Percentiles rank a stretch among this genome's conserved stretches.
Evolutionary conservation across 1,139 yeast genomes (phyloP).

Genomic region (Sugiyamaella xylanicola): DNA sequence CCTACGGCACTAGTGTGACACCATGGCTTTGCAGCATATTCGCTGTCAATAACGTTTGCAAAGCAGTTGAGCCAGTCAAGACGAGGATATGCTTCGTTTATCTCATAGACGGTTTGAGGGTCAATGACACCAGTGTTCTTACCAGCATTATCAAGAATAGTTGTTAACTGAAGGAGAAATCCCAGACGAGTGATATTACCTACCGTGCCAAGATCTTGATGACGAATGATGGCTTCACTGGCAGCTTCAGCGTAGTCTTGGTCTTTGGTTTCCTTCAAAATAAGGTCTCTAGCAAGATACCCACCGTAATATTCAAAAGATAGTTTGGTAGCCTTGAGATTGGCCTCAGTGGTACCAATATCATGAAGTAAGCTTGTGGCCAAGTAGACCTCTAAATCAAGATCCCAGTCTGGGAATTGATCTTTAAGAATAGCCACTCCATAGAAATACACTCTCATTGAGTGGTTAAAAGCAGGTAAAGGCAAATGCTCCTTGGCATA

Average conservation of each 20-base stretch:
- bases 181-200: slow-evolving; percentile 29
- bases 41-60: slow-evolving; percentile 28
- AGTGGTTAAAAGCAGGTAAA: slow-evolving; percentile 27
- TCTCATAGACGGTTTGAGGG: slow-evolving; percentile 25
- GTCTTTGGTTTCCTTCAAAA: slow-evolving; percentile 24
- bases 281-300: slow-evolving; percentile 27
- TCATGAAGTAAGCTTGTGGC: slow-evolving; percentile 28
- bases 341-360: slow-evolving; percentile 30
- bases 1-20: slow-evolving; percentile 29
- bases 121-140: slow-evolving; percentile 25
- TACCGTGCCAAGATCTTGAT: slow-evolving; percentile 30
- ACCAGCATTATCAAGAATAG: slow-evolving; percentile 32
- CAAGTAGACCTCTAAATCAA: slow-evolving; percentile 26
- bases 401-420: slow-evolving; percentile 30
- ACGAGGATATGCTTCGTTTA: slow-evolving; percentile 28
- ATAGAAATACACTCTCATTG: slow-evolving; percentile 28
- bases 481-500: slow-evolving; percentile 27
- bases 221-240: slow-evolving; percentile 31
- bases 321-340: slow-evolving; percentile 29
- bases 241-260: slow-evolving; percentile 32
- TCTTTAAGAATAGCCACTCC: slow-evolving; percentile 29
- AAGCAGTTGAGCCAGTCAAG: slow-evolving; percentile 29
- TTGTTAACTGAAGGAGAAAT: slow-evolving; percentile 30
- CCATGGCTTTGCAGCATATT: slow-evolving; percentile 30
- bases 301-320: slow-evolving; percentile 34